These are phyloP conservation scores for Rhizopogon sp. DNA, from an alignment of 768 basidiomycete species.

Conservation along the genomic window DNA sequence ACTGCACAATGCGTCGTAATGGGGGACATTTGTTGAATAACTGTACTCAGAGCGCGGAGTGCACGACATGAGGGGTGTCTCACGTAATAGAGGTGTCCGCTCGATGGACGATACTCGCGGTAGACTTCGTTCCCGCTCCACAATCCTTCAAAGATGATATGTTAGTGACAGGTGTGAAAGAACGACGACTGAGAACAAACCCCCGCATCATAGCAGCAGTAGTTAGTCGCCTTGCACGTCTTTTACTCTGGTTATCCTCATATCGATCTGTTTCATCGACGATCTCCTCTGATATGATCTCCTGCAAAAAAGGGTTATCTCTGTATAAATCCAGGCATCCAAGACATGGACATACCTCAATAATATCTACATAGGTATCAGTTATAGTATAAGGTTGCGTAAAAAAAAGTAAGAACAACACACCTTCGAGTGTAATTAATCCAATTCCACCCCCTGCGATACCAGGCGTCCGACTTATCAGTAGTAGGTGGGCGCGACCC, in stretches of 20 bases:
- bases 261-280: conserved; percentile 93
- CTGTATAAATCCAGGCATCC: background rate
- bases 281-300: conserved; percentile 95
- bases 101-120: conserved; percentile 26
- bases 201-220: conserved; percentile 78
- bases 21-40: background rate
- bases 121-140: conserved; percentile 43
- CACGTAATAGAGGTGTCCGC: conserved; percentile 30
- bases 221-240: conserved; percentile 61
- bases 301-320: conserved; percentile 36
- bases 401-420: conserved; percentile 15
- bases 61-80: background rate
- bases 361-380: conserved; percentile 50
- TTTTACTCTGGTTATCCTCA: conserved; percentile 81
- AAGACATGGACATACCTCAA: conserved; percentile 44
- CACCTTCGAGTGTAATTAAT: conserved; percentile 85
- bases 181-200: conserved; percentile 29
- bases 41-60: background rate
- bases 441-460: conserved; percentile 80
- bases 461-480: conserved; percentile 84
- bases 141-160: conserved; percentile 35
- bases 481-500: conserved; percentile 85
- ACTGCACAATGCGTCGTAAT: background rate
- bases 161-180: background rate
- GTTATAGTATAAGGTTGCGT: background rate